Percentiles rank a stretch among this genome's conserved stretches.
phyloP scores from a whole-genome alignment of 148 eudicot species.

The Hydrangea macrophylla region DNA sequence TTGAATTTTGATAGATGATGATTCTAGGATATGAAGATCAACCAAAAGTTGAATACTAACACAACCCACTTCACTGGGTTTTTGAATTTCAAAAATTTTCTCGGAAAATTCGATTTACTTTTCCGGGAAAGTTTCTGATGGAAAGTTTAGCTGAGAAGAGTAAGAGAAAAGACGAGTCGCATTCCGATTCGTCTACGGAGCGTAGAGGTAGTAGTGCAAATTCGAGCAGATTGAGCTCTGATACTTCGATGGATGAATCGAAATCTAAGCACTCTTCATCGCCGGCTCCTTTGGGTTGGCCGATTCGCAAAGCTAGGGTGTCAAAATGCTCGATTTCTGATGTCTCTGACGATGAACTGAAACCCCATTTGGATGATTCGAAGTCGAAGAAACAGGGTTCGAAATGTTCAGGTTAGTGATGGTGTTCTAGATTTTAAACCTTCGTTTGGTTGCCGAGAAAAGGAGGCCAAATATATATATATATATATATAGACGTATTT shows the following conservation, averaged over 20 bases:
- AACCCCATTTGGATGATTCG: slow-evolving; percentile 30
- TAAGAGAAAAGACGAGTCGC: slow-evolving; percentile 29
- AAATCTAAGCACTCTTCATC: slow-evolving; percentile 29
- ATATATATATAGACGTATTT: too few species aligned
- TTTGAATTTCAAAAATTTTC: slow-evolving; percentile 17
- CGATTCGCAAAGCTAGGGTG: slow-evolving; percentile 51
- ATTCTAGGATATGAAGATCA: not conserved
- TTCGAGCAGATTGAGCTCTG: slow-evolving; percentile 45
- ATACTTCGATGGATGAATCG: slow-evolving; percentile 18
- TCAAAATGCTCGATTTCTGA: slow-evolving; percentile 29
- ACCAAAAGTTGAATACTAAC: not conserved
- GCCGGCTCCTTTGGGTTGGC: slow-evolving; percentile 71
- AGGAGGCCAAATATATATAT: too few species aligned
- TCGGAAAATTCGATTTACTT: not conserved
- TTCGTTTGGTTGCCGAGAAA: not conserved
- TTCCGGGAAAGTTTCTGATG: slow-evolving; percentile 15
- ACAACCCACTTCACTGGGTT: not conserved
- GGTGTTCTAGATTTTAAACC: not conserved
- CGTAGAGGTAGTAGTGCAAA: slow-evolving; percentile 35
- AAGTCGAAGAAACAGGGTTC: slow-evolving; percentile 51
- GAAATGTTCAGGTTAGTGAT: slow-evolving; percentile 57
- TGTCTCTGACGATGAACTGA: slow-evolving; percentile 21
- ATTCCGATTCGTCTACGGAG: slow-evolving; percentile 29
- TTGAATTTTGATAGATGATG: not conserved
- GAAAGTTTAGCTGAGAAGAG: slow-evolving; percentile 21